Base-by-base conservation (phyloP, 139 green algal genomes). In the Gonium pectorale region DNA sequence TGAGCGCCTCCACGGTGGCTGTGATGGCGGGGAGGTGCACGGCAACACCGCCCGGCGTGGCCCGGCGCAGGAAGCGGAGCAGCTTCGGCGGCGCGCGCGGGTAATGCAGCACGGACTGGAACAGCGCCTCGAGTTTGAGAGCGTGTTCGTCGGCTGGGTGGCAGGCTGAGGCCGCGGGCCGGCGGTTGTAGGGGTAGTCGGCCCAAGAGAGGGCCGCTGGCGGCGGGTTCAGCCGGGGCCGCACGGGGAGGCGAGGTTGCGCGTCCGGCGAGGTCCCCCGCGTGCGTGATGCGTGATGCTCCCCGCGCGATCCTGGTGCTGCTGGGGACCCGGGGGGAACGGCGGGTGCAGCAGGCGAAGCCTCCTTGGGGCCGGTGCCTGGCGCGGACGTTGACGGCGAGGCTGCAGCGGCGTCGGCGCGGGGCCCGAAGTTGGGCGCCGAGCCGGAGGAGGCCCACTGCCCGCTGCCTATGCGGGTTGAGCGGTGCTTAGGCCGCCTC, bases 21-120 rank as follows among this genome's bases (percentile, higher is more conserved):
- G 86, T 90, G 5, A 86, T 22, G 27, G 7, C 27, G 5, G 60
- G n/a, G 51, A 84, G 49, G 24, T 1, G 17, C 7, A 26, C 73
- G 37, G 26, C 43, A 49, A 72, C 64, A 29, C 44, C 40, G 60
- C 54, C 69, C 5, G 66, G 52, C 59, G n/a, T 38, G 5, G 35
- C 33, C 5, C 75, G 69, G 9, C 17, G 29, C 11, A 86, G 54
- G 80, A 86, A 70, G 52, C 67, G 54, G 15, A 78, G 80, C 52
- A 86, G 54, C 81, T 46, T 77, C 4, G 66, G 37, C 11, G 90
- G 88, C 38, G 90, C 41, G 21, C 89, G 77, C 2, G 90, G 90
- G 70, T 87, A 92, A 31, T 70, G 70, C 29, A 94, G 87, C 1
- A 92, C 90, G 79, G 89, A 88, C 81, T 94, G 90, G n/a, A 94